phyloP scores from a whole-genome alignment of 345 rosid genomes.

The Carallia brachiata region DNA sequence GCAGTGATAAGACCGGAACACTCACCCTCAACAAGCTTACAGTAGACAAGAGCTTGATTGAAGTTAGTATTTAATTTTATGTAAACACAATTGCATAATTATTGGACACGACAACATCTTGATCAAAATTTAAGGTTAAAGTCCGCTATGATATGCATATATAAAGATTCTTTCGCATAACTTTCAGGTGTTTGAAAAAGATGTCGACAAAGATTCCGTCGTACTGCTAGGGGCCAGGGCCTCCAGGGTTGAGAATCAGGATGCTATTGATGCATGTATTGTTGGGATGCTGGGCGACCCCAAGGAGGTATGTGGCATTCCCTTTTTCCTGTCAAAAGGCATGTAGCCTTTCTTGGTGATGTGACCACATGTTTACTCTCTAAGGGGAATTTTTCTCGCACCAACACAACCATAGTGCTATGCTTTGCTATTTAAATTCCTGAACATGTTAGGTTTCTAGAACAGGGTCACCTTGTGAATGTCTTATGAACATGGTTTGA shows the following conservation, averaged over 20 bases:
- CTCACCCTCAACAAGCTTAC: slow-evolving; percentile 89
- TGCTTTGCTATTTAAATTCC: no score
- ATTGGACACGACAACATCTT: not conserved
- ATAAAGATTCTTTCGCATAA: not conserved
- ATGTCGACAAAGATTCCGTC: slow-evolving; percentile 53
- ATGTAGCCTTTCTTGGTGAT: no score
- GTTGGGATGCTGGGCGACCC: slow-evolving; percentile 62
- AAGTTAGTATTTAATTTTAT: slow-evolving; percentile 33
- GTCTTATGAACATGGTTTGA: no score
- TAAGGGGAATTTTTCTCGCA: no score
- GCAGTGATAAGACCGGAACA: slow-evolving; percentile 89
- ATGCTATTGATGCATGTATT: slow-evolving; percentile 68
- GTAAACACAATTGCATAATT: not conserved
- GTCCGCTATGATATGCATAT: not conserved
- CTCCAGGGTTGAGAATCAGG: slow-evolving; percentile 80
- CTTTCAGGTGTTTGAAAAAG: slow-evolving; percentile 52
- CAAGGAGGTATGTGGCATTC: slow-evolving; percentile 38
- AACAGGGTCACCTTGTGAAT: no score
- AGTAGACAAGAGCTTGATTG: slow-evolving; percentile 71
- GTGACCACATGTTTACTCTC: no score
- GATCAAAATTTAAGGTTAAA: not conserved
- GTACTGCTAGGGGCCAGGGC: slow-evolving; percentile 75
- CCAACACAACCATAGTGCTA: no score
- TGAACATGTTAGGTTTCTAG: no score
- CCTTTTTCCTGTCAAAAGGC: not conserved